Percentiles rank a stretch among this genome's conserved stretches.
Evolutionary conservation across 805 yeast species (phyloP).

Genomic region (Suhomyces canberraensis): DNA sequence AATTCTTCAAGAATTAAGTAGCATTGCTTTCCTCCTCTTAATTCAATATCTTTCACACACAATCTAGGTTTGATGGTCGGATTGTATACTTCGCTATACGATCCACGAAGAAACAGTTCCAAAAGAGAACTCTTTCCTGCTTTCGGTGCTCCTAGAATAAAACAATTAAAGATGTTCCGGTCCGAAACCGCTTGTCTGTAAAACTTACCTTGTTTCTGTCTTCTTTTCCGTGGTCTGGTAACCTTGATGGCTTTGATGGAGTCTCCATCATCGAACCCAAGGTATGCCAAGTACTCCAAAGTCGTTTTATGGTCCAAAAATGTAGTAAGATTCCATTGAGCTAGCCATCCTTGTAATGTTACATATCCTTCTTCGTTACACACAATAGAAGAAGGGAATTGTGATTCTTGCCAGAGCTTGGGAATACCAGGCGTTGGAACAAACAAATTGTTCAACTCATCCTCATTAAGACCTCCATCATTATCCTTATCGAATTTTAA

Average conservation of each 20-base stretch:
- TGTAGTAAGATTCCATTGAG: constrained; percentile 98
- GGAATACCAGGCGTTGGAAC: constrained; percentile 92
- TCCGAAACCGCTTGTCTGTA: constrained; percentile 72
- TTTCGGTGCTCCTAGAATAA: constrained; percentile 77
- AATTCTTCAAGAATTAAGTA: constrained; percentile 87
- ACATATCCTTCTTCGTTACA: constrained; percentile 87
- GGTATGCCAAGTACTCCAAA: constrained; percentile 80
- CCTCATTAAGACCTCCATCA: constrained; percentile 87
- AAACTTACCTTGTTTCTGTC: constrained; percentile 60
- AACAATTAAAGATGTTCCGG: constrained; percentile 89
- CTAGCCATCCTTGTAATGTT: constrained; percentile 96
- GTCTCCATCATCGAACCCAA: constrained; percentile 71
- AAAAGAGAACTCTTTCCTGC: constrained; percentile 86
- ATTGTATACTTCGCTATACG: constrained; percentile 64
- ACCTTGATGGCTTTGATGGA: constrained; percentile 55
- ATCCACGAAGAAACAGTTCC: constrained; percentile 76
- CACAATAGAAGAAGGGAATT: constrained; percentile 85
- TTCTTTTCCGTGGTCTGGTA: constrained; percentile 73
- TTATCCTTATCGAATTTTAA: constrained; percentile 88
- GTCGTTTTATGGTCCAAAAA: constrained; percentile 81
- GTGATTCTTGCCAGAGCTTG: constrained; percentile 74
- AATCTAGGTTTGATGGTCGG: constrained; percentile 81
- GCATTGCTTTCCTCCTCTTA: constrained; percentile 93
- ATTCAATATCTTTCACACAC: constrained; percentile 89
- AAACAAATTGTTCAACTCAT: constrained; percentile 66